Percentiles rank a stretch among this genome's conserved stretches.
These are phyloP conservation scores for Yamadazyma dushanensis DNA, from an alignment of 1,139 yeast genomes.

Conservation along the genomic window DNA sequence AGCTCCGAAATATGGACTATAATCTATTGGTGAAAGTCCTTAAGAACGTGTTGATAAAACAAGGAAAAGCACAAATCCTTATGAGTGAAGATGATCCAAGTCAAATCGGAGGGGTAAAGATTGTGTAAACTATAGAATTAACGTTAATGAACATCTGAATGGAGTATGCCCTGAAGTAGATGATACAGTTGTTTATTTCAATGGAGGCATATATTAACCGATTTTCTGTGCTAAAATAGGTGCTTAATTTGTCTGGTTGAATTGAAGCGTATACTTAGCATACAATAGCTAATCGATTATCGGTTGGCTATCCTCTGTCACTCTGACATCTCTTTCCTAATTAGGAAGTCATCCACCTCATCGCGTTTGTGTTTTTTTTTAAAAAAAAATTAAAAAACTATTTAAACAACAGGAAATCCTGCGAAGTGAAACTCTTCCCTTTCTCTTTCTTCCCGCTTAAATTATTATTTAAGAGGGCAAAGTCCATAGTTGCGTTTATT, in stretches of 20 bases:
- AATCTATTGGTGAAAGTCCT: conserved; percentile 55
- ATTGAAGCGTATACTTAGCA: conserved; percentile 29
- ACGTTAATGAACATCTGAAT: neutral
- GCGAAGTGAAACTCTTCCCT: conserved; percentile 15
- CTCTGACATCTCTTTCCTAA: conserved; percentile 17
- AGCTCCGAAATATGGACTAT: conserved; percentile 64
- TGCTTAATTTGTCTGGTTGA: conserved; percentile 7
- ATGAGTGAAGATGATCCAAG: conserved; percentile 51
- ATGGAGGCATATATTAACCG: conserved; percentile 4
- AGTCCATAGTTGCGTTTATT: conserved; percentile 16
- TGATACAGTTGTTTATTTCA: neutral
- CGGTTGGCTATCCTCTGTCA: neutral
- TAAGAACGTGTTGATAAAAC: conserved; percentile 55
- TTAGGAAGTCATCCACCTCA: conserved; percentile 26
- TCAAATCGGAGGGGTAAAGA: conserved; percentile 69
- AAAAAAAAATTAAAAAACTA: conserved; percentile 17
- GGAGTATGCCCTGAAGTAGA: neutral
- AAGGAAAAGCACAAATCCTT: conserved; percentile 67
- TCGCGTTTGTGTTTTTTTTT: conserved; percentile 13
- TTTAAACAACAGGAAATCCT: conserved; percentile 14
- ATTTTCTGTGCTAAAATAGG: conserved; percentile 11
- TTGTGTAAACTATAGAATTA: conserved; percentile 26
- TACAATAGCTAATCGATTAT: too few relatives aligned
- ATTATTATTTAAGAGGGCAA: conserved; percentile 49
- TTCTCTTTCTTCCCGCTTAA: conserved; percentile 51